Base-by-base conservation (phyloP, 1,284 basidiomycete species). In the Ganoderma multipileum region DNA sequence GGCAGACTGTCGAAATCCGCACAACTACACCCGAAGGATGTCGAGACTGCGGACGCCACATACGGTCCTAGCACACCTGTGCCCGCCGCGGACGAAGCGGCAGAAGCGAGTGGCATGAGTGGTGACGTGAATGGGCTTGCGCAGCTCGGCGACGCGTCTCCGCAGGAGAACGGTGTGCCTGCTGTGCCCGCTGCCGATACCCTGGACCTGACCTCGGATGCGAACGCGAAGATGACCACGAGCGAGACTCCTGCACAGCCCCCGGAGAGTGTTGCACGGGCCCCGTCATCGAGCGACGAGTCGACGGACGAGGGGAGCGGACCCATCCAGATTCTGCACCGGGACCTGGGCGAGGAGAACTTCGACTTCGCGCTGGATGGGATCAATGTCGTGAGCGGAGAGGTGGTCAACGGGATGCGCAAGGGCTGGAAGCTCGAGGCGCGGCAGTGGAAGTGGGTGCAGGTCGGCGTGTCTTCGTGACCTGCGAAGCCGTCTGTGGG, bases 361-460 rank as follows among this genome's bases (percentile, higher is more conserved):
- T 72, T 79, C 52, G 76, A 76, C 61, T 79, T 79, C 67, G 66
- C 70, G 30, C 54, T 67, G 55, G 77, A 76, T 44, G 78, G 77
- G 63, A 68, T 79, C 54, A 61, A 67, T 58, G 61, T 76, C 42
- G 54, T 76, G 61, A 72, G 71, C 66, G 66, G 44, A 60, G 72
- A 76, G 64, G 68, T 69, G 30, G 69, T 65, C 64, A 70, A 74
- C 68, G 75, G 75, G 44, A 72, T 69, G 70, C 68, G 73, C 60
- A 72, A 68, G 66, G 75, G 75, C 33, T 76, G 73, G 70, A 73
- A 64, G 66, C 68, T 76, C 16, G 73, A 75, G 69, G 75, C 72
- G 66, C 65, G 64, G 72, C 71, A 70, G 68, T 76, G 75, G 75
- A 73, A 72, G 68, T 76, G 73, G 73, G 72, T 71, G 52, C 72